Percentiles rank a stretch among this genome's conserved stretches.
Conservation (phyloP, 192 early-diverging fungal genomes). For the Coemansia sp. region DNA sequence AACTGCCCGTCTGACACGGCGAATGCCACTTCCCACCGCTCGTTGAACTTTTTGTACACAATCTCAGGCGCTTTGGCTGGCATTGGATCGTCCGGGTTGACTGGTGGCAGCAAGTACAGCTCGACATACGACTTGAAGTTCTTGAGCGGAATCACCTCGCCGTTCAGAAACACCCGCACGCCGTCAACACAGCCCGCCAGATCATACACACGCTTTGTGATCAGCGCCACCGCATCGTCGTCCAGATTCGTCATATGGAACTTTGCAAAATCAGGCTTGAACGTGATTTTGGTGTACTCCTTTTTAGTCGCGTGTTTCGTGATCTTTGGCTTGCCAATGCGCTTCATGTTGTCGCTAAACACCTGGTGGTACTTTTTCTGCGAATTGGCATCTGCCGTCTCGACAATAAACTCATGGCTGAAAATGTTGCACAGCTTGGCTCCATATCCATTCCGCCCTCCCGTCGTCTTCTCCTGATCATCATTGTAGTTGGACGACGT, state of each 20-base stretch:
- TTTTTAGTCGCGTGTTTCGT: constrained; percentile 63
- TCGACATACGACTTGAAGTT: constrained; percentile 90
- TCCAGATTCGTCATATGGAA: constrained; percentile 89
- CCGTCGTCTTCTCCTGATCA: constrained; percentile 88
- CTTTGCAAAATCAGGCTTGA: constrained; percentile 88
- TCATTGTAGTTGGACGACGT: constrained; percentile 99
- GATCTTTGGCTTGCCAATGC: constrained; percentile 73
- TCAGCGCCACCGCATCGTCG: constrained; percentile 80
- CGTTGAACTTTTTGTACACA: constrained; percentile 74
- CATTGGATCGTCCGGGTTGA: constrained; percentile 19
- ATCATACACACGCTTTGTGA: constrained; percentile 93
- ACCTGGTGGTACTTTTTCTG: constrained; percentile 81
- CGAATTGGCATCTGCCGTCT: constrained; percentile 76
- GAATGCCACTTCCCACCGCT: constrained; percentile 93
- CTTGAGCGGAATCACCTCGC: constrained; percentile 75
- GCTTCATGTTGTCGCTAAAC: constrained; percentile 88
- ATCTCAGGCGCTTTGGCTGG: constrained; percentile 46
- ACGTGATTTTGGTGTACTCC: constrained; percentile 90
- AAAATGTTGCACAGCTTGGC: constrained; percentile 98
- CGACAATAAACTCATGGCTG: constrained; percentile 89
- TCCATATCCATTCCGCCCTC: constrained; percentile 93
- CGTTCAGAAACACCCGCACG: constrained; percentile 87
- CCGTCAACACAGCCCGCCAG: constrained; percentile 83
- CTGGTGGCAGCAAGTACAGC: constrained; percentile 62
- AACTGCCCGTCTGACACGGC: constrained; percentile 94